Percentiles rank a stretch among this genome's conserved stretches.
Conservation (phyloP, 768 basidiomycete species). For the Boletus vinaceobasis region DNA sequence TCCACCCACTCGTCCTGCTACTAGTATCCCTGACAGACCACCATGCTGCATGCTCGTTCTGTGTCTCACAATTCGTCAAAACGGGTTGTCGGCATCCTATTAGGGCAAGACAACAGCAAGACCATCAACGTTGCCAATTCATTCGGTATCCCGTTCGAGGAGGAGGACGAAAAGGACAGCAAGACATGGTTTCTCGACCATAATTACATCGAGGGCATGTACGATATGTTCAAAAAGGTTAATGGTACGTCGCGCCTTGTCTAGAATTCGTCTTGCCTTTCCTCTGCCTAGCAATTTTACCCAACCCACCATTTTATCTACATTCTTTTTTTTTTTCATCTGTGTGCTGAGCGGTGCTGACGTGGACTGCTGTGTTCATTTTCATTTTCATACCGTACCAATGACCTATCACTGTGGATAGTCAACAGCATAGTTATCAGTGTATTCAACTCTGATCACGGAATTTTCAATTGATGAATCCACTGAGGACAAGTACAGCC, state of each 20-base stretch:
- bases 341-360: conserved; percentile 48
- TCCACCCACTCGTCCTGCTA: conserved; percentile 96
- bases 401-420: conserved; percentile 13
- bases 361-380: conserved; percentile 43
- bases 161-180: conserved; percentile 96
- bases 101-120: conserved; percentile 94
- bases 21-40: conserved; percentile 96
- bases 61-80: conserved; percentile 80
- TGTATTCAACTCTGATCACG: too few relatives aligned
- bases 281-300: conserved; percentile 14
- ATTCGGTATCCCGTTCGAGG: conserved; percentile 96
- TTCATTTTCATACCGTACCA: conserved; percentile 33
- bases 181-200: conserved; percentile 99
- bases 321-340: conserved; percentile 21
- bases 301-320: conserved; percentile 15
- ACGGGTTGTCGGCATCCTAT: conserved; percentile 88
- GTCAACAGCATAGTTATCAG: too few relatives aligned
- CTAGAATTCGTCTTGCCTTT: conserved; percentile 13
- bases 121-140: conserved; percentile 97
- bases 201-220: conserved; percentile 98
- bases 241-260: conserved; percentile 63
- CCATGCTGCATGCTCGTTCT: conserved; percentile 86
- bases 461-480: too few relatives aligned
- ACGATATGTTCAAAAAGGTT: conserved; percentile 99
- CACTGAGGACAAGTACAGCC: too few relatives aligned